A percentile compares a stretch with the other conserved stretches of the same genome.
phyloP scores from a whole-genome alignment of 2,329 filamentous ascomycete genomes.

The Sclerotinia subarctica region DNA sequence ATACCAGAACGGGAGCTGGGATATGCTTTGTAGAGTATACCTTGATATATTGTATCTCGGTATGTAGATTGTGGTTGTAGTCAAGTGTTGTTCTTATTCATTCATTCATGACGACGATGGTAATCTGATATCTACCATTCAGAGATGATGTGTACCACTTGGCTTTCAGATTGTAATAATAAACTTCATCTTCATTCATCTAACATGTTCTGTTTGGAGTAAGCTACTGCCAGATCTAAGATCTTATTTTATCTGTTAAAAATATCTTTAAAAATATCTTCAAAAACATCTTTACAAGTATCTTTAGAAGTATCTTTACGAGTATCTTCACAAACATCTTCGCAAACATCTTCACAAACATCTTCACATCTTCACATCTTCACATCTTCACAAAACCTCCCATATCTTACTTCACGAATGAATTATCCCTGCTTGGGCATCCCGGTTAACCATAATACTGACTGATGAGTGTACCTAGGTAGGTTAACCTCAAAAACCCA shows the following conservation, averaged over 20 bases:
- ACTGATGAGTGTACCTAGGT: not conserved
- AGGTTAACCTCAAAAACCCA: too few relatives aligned
- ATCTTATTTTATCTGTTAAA: too few relatives aligned
- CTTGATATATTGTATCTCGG: too few relatives aligned
- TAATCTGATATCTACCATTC: not conserved
- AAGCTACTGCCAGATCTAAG: too few relatives aligned
- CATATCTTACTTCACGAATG: not conserved
- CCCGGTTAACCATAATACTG: not conserved
- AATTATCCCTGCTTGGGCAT: not conserved
- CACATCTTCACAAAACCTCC: not conserved
- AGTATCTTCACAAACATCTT: not conserved
- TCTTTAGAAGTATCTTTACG: too few relatives aligned
- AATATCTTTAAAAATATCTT: not conserved
- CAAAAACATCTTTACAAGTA: not conserved
- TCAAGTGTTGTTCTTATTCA: not conserved
- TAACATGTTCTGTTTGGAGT: not conserved
- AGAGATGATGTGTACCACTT: not conserved
- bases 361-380: too few relatives aligned
- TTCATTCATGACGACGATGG: not conserved
- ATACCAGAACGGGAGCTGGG: not conserved
- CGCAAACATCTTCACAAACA: not conserved
- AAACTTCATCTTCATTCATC: not conserved
- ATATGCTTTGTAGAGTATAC: not conserved
- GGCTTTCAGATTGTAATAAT: not conserved
- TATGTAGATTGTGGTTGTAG: not conserved